Evolutionary conservation across 768 basidiomycete species (phyloP).

Genomic region (Arthromyces matolae): DNA sequence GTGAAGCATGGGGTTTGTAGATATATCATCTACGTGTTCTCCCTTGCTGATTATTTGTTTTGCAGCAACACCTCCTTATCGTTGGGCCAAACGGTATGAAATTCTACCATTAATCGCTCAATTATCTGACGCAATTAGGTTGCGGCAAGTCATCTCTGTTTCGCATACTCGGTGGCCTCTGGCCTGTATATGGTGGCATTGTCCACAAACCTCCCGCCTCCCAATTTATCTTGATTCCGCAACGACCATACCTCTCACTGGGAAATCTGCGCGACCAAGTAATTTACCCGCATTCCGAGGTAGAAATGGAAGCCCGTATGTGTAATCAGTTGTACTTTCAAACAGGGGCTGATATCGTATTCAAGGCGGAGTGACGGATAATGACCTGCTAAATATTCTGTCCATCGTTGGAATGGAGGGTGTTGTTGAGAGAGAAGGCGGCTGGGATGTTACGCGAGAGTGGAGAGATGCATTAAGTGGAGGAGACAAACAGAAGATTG

Average conservation of each 20-base stretch:
- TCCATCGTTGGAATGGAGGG: conserved; percentile 77
- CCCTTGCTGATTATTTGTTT: too few relatives aligned
- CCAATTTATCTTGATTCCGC: conserved; percentile 93
- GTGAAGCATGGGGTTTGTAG: conserved; percentile 81
- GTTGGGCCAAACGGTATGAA: conserved; percentile 88
- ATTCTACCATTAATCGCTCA: neutral
- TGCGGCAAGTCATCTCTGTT: conserved; percentile 91
- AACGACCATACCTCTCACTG: conserved; percentile 90
- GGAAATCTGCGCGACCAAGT: conserved; percentile 95
- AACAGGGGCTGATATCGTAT: neutral
- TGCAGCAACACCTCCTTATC: conserved; percentile 83
- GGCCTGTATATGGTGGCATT: conserved; percentile 80
- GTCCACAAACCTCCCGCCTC: conserved; percentile 87
- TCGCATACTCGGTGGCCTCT: conserved; percentile 94
- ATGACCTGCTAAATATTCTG: conserved; percentile 68
- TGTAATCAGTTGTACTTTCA: conserved; percentile 12
- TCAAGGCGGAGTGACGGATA: conserved; percentile 69
- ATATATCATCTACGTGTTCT: too few relatives aligned
- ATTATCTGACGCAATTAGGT: conserved; percentile 36
- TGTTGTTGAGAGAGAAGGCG: conserved; percentile 93
- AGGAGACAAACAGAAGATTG: conserved; percentile 95
- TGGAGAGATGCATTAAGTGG: conserved; percentile 94
- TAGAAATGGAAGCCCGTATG: conserved; percentile 75
- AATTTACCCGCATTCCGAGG: conserved; percentile 86
- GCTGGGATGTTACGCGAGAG: conserved; percentile 85